A percentile compares a stretch with the other conserved stretches of the same genome.
These are phyloP conservation scores for Claviceps monticola DNA, from an alignment of 2,329 filamentous ascomycete genomes.

Conservation along the genomic window DNA sequence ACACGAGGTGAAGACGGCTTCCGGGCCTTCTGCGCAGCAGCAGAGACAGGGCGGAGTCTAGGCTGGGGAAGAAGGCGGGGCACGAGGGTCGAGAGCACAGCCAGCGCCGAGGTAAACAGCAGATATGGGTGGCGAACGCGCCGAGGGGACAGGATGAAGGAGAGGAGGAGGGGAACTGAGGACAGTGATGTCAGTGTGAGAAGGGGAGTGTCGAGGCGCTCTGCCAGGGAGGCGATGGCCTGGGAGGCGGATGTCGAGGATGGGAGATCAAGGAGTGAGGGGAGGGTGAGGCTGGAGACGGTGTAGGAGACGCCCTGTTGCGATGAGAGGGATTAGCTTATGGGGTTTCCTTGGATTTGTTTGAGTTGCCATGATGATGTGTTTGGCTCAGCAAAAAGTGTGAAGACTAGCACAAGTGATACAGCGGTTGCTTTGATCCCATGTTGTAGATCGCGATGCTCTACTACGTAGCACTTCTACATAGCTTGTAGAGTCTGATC, in stretches of 20 bases:
- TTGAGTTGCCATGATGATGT: neutral
- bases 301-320: conserved; percentile 77
- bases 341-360: conserved; percentile 1
- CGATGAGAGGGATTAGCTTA: conserved; percentile 1
- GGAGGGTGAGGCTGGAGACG: conserved; percentile 62
- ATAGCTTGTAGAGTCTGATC: too few relatives aligned
- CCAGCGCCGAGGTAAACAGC: conserved; percentile 65
- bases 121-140: conserved; percentile 76
- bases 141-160: conserved; percentile 63
- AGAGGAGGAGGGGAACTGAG: conserved; percentile 58
- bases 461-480: too few relatives aligned
- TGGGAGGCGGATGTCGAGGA: conserved; percentile 57
- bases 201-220: conserved; percentile 50
- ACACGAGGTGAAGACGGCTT: conserved; percentile 19
- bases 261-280: conserved; percentile 67
- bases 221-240: conserved; percentile 54
- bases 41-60: conserved; percentile 13
- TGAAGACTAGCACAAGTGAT: too few relatives aligned
- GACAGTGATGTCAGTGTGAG: conserved; percentile 55
- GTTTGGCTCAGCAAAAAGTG: neutral
- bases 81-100: conserved; percentile 44
- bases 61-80: conserved; percentile 31
- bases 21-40: conserved; percentile 13
- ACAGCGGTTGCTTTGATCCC: too few relatives aligned
- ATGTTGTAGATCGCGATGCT: too few relatives aligned